phyloP scores from a whole-genome alignment of 2,329 filamentous ascomycete genomes.

The Calonectria montana region DNA sequence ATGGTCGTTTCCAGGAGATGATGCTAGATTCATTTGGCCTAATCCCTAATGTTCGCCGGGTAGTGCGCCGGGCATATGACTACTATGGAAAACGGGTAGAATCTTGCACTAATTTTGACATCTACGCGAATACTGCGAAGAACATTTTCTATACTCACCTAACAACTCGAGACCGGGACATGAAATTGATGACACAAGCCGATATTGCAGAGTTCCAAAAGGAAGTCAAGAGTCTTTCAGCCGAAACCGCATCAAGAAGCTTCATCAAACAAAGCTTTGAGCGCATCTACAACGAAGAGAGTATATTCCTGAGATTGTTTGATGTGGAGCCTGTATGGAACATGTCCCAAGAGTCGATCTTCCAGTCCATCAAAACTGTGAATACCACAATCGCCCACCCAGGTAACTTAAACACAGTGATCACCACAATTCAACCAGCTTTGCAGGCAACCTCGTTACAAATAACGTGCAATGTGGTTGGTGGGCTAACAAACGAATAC shows the following conservation, averaged over 20 bases:
- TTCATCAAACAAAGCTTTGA: conserved; percentile 71
- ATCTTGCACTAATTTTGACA: conserved; percentile 58
- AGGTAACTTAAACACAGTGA: conserved; percentile 65
- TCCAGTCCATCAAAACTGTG: conserved; percentile 60
- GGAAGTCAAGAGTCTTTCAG: conserved; percentile 60
- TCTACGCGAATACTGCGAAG: conserved; percentile 64
- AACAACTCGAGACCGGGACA: conserved; percentile 63
- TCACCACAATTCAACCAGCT: conserved; percentile 60
- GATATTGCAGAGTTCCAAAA: conserved; percentile 66
- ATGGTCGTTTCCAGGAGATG: conserved; percentile 70
- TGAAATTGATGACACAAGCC: conserved; percentile 63
- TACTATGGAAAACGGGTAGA: conserved; percentile 59
- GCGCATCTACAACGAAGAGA: conserved; percentile 65
- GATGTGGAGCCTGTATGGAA: conserved; percentile 66
- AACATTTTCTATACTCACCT: conserved; percentile 67
- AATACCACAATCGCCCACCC: conserved; percentile 64
- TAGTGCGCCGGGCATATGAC: conserved; percentile 64
- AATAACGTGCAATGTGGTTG: conserved; percentile 65
- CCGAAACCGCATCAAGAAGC: conserved; percentile 67
- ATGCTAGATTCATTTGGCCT: conserved; percentile 67
- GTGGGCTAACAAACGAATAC: conserved; percentile 70
- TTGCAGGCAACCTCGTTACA: conserved; percentile 61
- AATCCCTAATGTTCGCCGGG: conserved; percentile 66
- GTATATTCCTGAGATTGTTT: conserved; percentile 66
- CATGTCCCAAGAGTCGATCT: conserved; percentile 61